Conservation (phyloP, 2,329 filamentous ascomycete species). For the Phyllachora maydis region DNA sequence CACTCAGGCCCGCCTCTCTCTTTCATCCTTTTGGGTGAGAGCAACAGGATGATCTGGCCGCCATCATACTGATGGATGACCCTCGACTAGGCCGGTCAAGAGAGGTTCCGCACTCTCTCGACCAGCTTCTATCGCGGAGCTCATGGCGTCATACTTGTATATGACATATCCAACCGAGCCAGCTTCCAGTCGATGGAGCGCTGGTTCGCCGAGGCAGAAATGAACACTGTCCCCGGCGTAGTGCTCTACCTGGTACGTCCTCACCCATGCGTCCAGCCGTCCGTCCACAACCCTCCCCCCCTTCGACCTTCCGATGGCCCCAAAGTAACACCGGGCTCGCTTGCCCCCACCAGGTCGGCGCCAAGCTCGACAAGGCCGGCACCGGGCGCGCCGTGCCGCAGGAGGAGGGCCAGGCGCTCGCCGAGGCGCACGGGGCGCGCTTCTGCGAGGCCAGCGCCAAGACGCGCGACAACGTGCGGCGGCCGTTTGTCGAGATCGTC, state of each 20-base stretch:
- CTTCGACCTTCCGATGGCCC: not conserved
- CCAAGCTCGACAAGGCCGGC: constrained; percentile 25
- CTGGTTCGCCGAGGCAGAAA: constrained; percentile 31
- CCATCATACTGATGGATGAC: not conserved
- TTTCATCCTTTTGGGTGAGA: too few species aligned
- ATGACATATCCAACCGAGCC: constrained; percentile 24
- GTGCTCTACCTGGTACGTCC: constrained; percentile 22
- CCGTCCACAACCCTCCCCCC: not conserved
- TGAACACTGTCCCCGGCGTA: constrained; percentile 24
- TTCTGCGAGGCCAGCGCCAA: constrained; percentile 34
- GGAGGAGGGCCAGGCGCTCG: constrained; percentile 25
- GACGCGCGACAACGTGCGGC: constrained; percentile 27
- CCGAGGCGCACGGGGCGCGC: constrained; percentile 19
- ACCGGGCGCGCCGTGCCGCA: constrained; percentile 18
- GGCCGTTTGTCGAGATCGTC: constrained; percentile 29
- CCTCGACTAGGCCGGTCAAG: constrained; percentile 20
- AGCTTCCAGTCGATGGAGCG: constrained; percentile 28
- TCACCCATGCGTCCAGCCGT: not conserved
- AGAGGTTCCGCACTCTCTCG: constrained; percentile 26
- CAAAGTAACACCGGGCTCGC: not conserved
- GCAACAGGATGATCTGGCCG: not conserved
- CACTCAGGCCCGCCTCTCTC: not conserved
- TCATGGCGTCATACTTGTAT: constrained; percentile 26
- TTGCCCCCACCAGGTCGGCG: constrained; percentile 17
- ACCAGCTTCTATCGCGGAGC: constrained; percentile 28